Evolutionary conservation across 2,329 filamentous ascomycete genomes (phyloP).

Genomic region (Fusarium robinianum): DNA sequence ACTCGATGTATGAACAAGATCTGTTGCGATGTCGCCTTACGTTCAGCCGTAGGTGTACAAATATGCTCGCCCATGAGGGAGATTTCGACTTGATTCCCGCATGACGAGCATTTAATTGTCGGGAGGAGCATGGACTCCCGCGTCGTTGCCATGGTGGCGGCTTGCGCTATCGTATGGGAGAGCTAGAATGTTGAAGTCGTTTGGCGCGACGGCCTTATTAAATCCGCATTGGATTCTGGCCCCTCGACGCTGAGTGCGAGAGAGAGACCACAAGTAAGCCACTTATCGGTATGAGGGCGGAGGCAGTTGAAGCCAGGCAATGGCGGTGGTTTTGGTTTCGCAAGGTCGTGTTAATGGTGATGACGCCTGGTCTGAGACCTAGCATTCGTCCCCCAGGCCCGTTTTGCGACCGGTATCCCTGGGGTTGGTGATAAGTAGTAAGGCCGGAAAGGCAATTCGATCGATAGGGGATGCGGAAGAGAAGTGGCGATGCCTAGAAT

Average conservation of each 20-base stretch:
- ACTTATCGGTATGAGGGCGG: too few species aligned
- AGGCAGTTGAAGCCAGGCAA: too few species aligned
- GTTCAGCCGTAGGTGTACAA: slow-evolving; percentile 60
- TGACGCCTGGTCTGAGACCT: slow-evolving; percentile 23
- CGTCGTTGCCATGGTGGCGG: slow-evolving; percentile 52
- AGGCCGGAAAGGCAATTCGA: slow-evolving; percentile 1
- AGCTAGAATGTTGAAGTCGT: slow-evolving; percentile 5
- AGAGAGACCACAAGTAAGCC: too few species aligned
- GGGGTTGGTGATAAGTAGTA: slow-evolving; percentile 21
- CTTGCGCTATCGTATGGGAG: slow-evolving; percentile 3
- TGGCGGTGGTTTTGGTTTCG: slow-evolving; percentile 10
- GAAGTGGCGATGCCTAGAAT: neutral
- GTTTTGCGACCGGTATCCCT: slow-evolving; percentile 35
- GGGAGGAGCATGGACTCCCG: slow-evolving; percentile 74
- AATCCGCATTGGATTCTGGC: slow-evolving; percentile 16
- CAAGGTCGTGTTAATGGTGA: slow-evolving; percentile 18
- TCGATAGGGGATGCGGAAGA: neutral
- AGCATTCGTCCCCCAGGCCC: slow-evolving; percentile 37
- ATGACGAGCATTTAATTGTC: slow-evolving; percentile 86
- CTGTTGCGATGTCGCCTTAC: slow-evolving; percentile 41
- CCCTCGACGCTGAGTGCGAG: slow-evolving; percentile 5
- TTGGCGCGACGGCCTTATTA: slow-evolving; percentile 6
- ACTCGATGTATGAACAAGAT: slow-evolving; percentile 1
- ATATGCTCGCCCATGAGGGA: slow-evolving; percentile 84
- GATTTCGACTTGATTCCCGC: slow-evolving; percentile 77